These are phyloP conservation scores for Podila clonocystis DNA, from an alignment of 192 early-diverging fungal species.

Conservation along the genomic window DNA sequence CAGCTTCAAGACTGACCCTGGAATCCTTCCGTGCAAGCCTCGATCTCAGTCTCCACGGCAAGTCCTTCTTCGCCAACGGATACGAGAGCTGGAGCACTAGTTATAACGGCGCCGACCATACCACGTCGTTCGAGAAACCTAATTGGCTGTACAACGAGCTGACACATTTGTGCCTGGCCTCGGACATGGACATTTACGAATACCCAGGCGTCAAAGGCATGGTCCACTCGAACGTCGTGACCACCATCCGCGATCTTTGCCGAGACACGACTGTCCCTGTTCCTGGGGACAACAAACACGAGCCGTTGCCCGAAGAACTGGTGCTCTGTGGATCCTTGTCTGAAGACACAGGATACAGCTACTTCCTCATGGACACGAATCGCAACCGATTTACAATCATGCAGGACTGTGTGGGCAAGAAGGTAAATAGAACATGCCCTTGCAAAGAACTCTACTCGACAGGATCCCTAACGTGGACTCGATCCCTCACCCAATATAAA, in stretches of 20 bases:
- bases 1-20: constrained; percentile 1
- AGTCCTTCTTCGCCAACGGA: constrained; percentile 56
- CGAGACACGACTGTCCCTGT: constrained; percentile 23
- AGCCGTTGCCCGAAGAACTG: constrained; percentile 16
- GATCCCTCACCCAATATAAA: constrained; percentile 18
- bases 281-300: neutral
- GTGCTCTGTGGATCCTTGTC: constrained; percentile 54
- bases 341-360: constrained; percentile 57
- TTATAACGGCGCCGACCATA: constrained; percentile 46
- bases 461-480: neutral
- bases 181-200: constrained; percentile 46
- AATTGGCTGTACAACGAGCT: constrained; percentile 30
- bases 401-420: constrained; percentile 57
- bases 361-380: constrained; percentile 57
- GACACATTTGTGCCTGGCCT: constrained; percentile 15
- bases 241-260: constrained; percentile 54
- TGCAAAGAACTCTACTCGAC: neutral
- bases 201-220: constrained; percentile 54
- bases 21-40: constrained; percentile 16
- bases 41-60: neutral
- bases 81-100: constrained; percentile 60
- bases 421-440: constrained; percentile 1
- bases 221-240: constrained; percentile 59
- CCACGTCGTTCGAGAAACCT: constrained; percentile 50
- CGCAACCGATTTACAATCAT: constrained; percentile 42